phyloP scores from a whole-genome alignment of 2,329 filamentous ascomycete species.

The Colletotrichum sp. region DNA sequence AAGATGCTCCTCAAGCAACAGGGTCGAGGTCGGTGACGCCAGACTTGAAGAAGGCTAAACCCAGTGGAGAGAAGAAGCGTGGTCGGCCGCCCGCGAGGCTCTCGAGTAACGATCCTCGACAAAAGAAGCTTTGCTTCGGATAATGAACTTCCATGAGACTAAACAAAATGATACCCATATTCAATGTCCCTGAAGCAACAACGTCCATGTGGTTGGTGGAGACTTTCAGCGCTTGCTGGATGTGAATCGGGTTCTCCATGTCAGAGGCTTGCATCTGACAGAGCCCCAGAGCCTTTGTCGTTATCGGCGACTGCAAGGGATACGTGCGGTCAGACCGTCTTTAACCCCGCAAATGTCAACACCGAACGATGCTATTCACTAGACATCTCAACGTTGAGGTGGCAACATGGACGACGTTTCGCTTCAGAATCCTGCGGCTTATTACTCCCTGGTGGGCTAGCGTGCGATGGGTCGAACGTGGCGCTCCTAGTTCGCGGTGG shows the following conservation, averaged over 20 bases:
- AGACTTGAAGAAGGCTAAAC: slow-evolving; percentile 40
- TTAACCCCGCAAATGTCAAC: background rate
- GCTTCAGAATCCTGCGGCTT: background rate
- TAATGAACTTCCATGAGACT: slow-evolving; percentile 22
- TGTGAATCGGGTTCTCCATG: background rate
- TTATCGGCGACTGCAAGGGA: background rate
- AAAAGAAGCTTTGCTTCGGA: slow-evolving; percentile 60
- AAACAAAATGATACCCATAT: slow-evolving; percentile 7
- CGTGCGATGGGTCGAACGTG: background rate
- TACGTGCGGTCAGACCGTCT: background rate
- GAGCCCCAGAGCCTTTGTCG: background rate
- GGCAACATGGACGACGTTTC: background rate
- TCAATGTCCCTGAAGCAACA: background rate
- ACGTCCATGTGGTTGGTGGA: background rate
- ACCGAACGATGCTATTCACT: background rate
- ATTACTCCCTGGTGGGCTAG: background rate
- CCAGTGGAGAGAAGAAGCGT: slow-evolving; percentile 38
- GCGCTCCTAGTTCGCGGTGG: background rate
- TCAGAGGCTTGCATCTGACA: background rate
- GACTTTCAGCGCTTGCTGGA: background rate
- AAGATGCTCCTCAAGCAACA: slow-evolving; percentile 35
- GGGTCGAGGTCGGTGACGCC: slow-evolving; percentile 30
- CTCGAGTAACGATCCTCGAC: slow-evolving; percentile 44
- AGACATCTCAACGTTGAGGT: background rate
- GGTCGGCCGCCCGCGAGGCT: slow-evolving; percentile 38